Percentiles rank a stretch among this genome's conserved stretches.
phyloP scores from a whole-genome alignment of 176 grass and related monocot genomes.

The Paspalum vaginatum region DNA sequence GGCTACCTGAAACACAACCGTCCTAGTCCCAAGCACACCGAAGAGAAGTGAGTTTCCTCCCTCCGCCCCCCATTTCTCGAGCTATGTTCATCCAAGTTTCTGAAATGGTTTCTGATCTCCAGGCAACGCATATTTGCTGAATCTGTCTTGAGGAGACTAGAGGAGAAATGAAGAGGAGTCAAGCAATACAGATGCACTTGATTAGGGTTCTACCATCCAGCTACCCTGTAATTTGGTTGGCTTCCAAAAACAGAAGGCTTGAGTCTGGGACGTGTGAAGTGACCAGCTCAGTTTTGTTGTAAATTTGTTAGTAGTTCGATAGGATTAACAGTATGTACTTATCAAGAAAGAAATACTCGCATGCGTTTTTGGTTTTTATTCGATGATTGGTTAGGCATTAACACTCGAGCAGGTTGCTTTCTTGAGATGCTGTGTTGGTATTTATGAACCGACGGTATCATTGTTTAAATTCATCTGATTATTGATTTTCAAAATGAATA shows the following conservation, averaged over 20 bases:
- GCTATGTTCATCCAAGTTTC: background rate
- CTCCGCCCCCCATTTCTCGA: background rate
- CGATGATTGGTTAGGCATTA: constrained; percentile 23
- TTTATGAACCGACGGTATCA: background rate
- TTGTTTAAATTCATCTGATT: background rate
- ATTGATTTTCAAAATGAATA: background rate
- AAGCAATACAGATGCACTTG: background rate
- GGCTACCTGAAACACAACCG: constrained; percentile 96
- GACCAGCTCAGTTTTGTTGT: constrained; percentile 51
- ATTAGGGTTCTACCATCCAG: constrained; percentile 27
- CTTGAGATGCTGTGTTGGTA: constrained; percentile 19
- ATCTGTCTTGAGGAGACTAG: constrained; percentile 72
- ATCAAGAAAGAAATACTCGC: background rate
- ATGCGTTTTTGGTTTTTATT: constrained; percentile 11
- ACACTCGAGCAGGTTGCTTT: constrained; percentile 17
- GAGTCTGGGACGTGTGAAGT: constrained; percentile 13
- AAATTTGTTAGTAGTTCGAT: constrained; percentile 46
- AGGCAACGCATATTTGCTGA: constrained; percentile 99
- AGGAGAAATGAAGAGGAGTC: constrained; percentile 56
- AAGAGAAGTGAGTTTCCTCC: constrained; percentile 70
- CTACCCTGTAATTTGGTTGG: constrained; percentile 18
- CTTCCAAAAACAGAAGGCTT: background rate
- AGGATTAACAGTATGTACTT: constrained; percentile 26
- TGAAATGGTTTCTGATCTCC: constrained; percentile 47
- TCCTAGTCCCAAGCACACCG: constrained; percentile 92